Evolutionary conservation across 176 grass and related monocot species (phyloP), one percentile per base, ranked within the genome.

Genomic region (Urochloa ruziziensis): DNA sequence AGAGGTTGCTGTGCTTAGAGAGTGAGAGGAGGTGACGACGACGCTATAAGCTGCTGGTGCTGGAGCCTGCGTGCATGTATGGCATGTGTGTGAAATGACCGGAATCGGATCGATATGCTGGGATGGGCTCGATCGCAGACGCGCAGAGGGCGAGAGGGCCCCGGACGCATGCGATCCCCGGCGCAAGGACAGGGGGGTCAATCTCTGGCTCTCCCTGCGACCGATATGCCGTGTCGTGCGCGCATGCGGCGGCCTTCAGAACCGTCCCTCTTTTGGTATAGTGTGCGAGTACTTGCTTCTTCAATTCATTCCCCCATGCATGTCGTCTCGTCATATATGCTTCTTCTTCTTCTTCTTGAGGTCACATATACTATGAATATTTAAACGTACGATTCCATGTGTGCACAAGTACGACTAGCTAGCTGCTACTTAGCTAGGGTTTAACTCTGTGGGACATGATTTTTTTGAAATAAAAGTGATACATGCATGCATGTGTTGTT

Each of bases 191-290:
- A 39, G 8, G 42, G 42, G 68, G 42, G 68, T n/a, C n/a, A n/a
- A 48, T 53, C 48, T 17, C 11, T 51, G 42, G 1, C 42, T 44
- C 42, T 10, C 42, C 42, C 40, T 44, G 69, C 76, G 19, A 5
- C 24, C 28, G 19, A 79, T 64, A 65, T 66, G 61, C 30, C 77
- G 77, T 80, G 77, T 80, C 61, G 77, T 36, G 61, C 77, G 44
- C 35, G 60, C 60, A 49, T 35, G 77, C 61, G 29, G 11, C 60
- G 60, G 21, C 28, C 34, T 39, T 74, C 72, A 62, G 4, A 14
- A 23, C 54, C 57, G 25, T 78, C 59, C 42, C 42, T 44, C 42
- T 46, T 78, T 42, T 79, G 60, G 72, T 34, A 75, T 57, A 57
- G 29, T 24, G 58, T 47, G 40, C 40, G 18, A 77, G 74, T 77